These are phyloP conservation scores for Fusarium verticillioides DNA, from an alignment of 2,329 filamentous ascomycete species.

Conservation along the genomic window DNA sequence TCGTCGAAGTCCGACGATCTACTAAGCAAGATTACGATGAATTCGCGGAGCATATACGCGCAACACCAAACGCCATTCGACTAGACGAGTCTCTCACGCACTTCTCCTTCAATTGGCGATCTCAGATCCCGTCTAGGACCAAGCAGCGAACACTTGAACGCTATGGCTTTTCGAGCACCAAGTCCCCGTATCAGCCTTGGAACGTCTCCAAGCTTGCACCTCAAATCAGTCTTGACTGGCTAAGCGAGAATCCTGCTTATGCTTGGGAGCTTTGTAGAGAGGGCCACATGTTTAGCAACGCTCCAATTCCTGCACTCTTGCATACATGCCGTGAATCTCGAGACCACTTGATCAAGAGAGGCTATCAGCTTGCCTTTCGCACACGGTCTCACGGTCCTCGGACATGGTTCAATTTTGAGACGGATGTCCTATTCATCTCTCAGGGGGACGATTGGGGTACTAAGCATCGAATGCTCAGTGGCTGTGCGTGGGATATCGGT, in stretches of 20 bases:
- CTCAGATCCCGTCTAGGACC: rapidly evolving
- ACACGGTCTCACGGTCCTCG: background rate
- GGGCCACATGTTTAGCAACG: rapidly evolving
- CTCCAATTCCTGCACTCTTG: rapidly evolving
- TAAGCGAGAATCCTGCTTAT: rapidly evolving
- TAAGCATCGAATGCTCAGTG: background rate
- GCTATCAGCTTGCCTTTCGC: background rate
- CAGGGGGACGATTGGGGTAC: background rate
- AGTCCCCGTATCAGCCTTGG: background rate
- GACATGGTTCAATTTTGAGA: background rate
- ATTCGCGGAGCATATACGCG: background rate
- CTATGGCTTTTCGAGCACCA: background rate
- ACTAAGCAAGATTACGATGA: background rate
- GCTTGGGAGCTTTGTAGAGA: background rate
- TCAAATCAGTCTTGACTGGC: background rate
- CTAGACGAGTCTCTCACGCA: background rate
- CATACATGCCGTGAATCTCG: background rate
- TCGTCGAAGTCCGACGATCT: background rate
- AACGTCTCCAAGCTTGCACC: background rate
- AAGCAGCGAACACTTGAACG: background rate
- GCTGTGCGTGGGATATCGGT: background rate
- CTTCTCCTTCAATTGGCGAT: slow-evolving; percentile 3
- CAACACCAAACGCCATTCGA: background rate
- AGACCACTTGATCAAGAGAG: background rate
- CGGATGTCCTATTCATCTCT: background rate